Base-by-base conservation (phyloP, 805 yeast species). In the Naumovozyma dairenensis region DNA sequence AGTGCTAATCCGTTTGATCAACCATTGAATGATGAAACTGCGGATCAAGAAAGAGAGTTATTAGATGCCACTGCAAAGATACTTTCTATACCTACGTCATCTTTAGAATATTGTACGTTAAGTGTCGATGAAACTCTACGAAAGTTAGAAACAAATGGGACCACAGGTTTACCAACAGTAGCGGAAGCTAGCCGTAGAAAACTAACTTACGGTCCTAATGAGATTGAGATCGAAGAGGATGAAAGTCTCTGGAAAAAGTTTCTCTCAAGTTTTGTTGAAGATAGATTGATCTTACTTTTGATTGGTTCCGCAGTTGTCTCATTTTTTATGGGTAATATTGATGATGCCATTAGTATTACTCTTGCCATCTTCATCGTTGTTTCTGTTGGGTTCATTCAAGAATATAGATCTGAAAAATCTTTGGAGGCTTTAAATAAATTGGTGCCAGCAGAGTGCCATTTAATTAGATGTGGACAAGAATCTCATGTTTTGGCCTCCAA, bases 351-450 rank as follows among this genome's bases (percentile, higher is more conserved):
- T n/a, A 78, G 92, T 45, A 92, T 92, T 46, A 79, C 96, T 0
- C 65, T 87, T 42, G 98, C 98, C 3, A 84, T 92, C 32, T 48
- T 83, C 28, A 87, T 92, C 45, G 99, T 92, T 21, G 96, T 92
- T 9, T 74, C 92, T 1, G 99, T 92, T 24, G 99, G 99, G 0
- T 92, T 92, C 62, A 87, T 92, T 21, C 99, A 92, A 62, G 99
- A 92, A 58, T 87, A 87, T 53, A 71, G 96, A 50, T 83, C 95
- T 2, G 99, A 92, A 53, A 81, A 92, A 65, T 83, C 96, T 4
- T 65, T 92, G 38, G 94, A 87, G 56, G 97, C 97, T 0, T 69
- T 92, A 39, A 87, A 82, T 56, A 81, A 82, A 53, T 69, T 92
- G 46, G 96, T 92, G 6, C 99, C 99, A 2, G 96, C 94, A n/a